Percentiles rank a stretch among this genome's conserved stretches.
Conservation (phyloP, 148 eudicot genomes). For the Fallopia convolvulus region DNA sequence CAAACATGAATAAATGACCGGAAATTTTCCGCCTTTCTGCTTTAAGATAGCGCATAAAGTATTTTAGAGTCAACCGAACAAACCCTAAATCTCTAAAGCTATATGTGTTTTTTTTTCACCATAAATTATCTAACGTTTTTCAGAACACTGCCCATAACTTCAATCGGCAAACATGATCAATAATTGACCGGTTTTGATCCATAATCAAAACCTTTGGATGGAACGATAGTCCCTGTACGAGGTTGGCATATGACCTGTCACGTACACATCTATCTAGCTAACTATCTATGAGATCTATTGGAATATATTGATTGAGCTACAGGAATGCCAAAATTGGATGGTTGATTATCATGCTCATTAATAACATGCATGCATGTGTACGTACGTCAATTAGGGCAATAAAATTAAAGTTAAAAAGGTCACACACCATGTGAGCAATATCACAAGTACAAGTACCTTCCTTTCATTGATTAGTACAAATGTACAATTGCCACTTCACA, state of each 20-base stretch:
- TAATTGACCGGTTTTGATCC: too few relatives aligned
- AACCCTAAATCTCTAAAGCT: too few relatives aligned
- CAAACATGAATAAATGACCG: too few relatives aligned
- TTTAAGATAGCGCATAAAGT: too few relatives aligned
- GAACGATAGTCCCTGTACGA: not conserved
- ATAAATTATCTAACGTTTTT: too few relatives aligned
- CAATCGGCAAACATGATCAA: too few relatives aligned
- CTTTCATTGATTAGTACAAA: not conserved
- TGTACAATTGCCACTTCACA: not conserved
- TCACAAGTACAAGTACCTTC: slow-evolving; percentile 1
- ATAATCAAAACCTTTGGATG: not conserved
- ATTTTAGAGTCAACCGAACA: too few relatives aligned
- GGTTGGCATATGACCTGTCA: slow-evolving; percentile 6
- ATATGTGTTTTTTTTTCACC: too few relatives aligned
- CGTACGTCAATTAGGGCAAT: not conserved
- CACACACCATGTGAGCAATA: slow-evolving; percentile 6
- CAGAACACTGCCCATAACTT: too few relatives aligned
- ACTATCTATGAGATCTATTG: not conserved
- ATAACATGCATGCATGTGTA: not conserved
- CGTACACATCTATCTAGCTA: too few relatives aligned
- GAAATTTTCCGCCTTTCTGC: too few relatives aligned
- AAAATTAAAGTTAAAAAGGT: not conserved
- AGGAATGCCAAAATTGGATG: not conserved
- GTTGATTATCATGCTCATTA: not conserved
- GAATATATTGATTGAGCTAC: slow-evolving; percentile 4